A percentile compares a stretch with the other conserved stretches of the same genome.
Evolutionary conservation across 1,284 basidiomycete species (phyloP).

Genomic region (Lignosus rhinocerotis): DNA sequence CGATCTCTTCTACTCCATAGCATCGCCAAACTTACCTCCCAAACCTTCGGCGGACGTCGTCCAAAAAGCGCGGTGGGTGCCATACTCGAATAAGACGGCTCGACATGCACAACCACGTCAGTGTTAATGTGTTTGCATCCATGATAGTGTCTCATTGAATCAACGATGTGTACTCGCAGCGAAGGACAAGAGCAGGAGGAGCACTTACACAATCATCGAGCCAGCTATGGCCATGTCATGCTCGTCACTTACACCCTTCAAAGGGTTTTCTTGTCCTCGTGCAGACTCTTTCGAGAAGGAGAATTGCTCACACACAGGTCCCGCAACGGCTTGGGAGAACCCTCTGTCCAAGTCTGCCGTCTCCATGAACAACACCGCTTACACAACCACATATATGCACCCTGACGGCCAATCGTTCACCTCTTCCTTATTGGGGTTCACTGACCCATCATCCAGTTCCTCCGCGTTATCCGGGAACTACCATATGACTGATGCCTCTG

Average conservation of each 20-base stretch:
- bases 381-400: not conserved
- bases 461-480: not conserved
- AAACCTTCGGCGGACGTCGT: slow-evolving; percentile 5
- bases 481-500: not conserved
- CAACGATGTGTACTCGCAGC: not conserved
- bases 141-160: not conserved
- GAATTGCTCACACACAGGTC: not conserved
- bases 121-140: not conserved
- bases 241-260: not conserved
- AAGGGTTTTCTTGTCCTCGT: not conserved
- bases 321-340: not conserved
- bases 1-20: slow-evolving; percentile 23
- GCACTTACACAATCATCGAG: not conserved
- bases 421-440: not conserved
- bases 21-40: slow-evolving; percentile 7
- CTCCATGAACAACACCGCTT: not conserved
- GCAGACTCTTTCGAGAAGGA: not conserved
- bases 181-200: not conserved
- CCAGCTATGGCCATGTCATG: not conserved
- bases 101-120: slow-evolving; percentile 1
- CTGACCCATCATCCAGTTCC: not conserved
- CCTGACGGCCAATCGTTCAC: not conserved
- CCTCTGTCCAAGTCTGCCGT: not conserved
- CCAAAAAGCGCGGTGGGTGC: not conserved
- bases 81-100: not conserved